These are phyloP conservation scores for Penicillium lagena DNA, from an alignment of 495 filamentous ascomycete genomes.

Conservation along the genomic window DNA sequence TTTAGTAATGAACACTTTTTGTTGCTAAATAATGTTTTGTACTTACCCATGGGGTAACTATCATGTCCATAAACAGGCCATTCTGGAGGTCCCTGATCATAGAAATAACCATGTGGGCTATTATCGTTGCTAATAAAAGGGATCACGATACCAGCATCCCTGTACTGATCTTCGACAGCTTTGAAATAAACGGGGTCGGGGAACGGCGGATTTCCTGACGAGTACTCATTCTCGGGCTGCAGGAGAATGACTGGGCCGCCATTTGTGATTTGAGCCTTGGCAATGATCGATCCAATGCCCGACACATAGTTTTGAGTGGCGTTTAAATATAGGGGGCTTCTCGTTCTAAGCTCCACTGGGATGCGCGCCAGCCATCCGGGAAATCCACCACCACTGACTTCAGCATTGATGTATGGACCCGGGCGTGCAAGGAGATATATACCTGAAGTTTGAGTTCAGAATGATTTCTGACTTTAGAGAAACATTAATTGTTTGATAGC, in stretches of 20 bases:
- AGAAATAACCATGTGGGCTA: slow-evolving; percentile 43
- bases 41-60: slow-evolving; percentile 45
- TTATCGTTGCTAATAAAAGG: slow-evolving; percentile 77
- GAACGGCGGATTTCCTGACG: slow-evolving; percentile 32
- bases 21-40: too few species aligned
- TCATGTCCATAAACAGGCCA: slow-evolving; percentile 76
- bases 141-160: slow-evolving; percentile 62
- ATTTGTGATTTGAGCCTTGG: slow-evolving; percentile 70
- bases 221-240: slow-evolving; percentile 78
- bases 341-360: slow-evolving; percentile 53
- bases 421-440: slow-evolving; percentile 71
- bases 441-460: slow-evolving; percentile 9
- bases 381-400: slow-evolving; percentile 56
- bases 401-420: slow-evolving; percentile 66
- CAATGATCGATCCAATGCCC: slow-evolving; percentile 56
- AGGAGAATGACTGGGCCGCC: slow-evolving; percentile 71
- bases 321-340: slow-evolving; percentile 52
- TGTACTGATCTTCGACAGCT: slow-evolving; percentile 60
- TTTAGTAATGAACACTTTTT: too few species aligned
- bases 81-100: slow-evolving; percentile 56
- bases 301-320: slow-evolving; percentile 53
- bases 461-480: too few species aligned
- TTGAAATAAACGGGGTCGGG: slow-evolving; percentile 62
- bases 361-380: slow-evolving; percentile 62
- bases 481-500: too few species aligned